Conservation (phyloP, 2,329 filamentous ascomycete species). For the Stagonosporopsis cucurbitacearum region DNA sequence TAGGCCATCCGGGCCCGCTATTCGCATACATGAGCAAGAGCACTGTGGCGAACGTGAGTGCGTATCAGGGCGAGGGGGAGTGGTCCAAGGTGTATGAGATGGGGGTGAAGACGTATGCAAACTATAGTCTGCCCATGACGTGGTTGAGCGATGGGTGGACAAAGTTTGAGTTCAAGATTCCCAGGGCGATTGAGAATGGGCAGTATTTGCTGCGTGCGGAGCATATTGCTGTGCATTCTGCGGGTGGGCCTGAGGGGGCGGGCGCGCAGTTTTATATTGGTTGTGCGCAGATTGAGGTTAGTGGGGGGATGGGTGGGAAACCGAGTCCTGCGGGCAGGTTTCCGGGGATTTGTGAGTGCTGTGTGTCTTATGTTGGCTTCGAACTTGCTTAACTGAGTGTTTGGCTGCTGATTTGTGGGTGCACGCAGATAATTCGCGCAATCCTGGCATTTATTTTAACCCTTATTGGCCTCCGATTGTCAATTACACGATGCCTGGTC, state of each 20-base stretch:
- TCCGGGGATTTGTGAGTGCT: constrained; percentile 37
- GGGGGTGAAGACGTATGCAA: constrained; percentile 31
- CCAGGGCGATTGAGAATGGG: constrained; percentile 31
- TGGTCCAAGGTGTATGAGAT: constrained; percentile 47
- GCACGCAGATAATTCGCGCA: constrained; percentile 4
- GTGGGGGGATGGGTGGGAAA: constrained; percentile 38
- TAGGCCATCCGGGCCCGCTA: constrained; percentile 51
- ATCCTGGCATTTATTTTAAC: constrained; percentile 17
- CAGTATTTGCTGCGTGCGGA: constrained; percentile 53
- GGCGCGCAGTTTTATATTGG: constrained; percentile 50
- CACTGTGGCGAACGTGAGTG: constrained; percentile 69
- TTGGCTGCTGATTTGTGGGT: background rate
- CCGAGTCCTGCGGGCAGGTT: constrained; percentile 47
- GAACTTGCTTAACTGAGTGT: too few species aligned
- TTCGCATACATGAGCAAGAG: constrained; percentile 49
- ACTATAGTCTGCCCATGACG: constrained; percentile 10
- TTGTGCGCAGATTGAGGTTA: constrained; percentile 52
- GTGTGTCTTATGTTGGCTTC: too few species aligned
- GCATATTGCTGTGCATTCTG: constrained; percentile 52
- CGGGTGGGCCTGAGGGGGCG: constrained; percentile 32
- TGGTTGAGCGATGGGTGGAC: constrained; percentile 19
- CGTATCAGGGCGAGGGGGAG: constrained; percentile 69
- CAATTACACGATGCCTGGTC: constrained; percentile 19
- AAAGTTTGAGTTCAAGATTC: constrained; percentile 16
- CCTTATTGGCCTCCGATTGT: constrained; percentile 18